These are phyloP conservation scores for Mucor irregularis DNA, from an alignment of 371 early-diverging fungal genomes.

Conservation along the genomic window DNA sequence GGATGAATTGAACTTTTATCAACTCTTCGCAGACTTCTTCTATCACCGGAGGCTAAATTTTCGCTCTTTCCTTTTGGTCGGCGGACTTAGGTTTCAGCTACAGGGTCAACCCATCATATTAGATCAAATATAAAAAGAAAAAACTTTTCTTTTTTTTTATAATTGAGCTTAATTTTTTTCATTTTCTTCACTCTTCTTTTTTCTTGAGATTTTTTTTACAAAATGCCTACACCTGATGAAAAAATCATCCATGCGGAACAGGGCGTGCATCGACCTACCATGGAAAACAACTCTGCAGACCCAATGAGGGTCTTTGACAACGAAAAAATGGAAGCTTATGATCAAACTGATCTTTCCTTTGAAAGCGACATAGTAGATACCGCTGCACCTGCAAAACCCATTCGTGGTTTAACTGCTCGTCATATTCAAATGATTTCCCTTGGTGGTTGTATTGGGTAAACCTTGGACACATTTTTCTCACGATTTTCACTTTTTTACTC, in stretches of 20 bases:
- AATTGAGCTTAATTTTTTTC: neutral
- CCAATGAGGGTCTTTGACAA: constrained; percentile 23
- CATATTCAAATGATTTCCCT: constrained; percentile 85
- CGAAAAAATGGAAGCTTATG: constrained; percentile 24
- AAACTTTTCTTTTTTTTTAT: neutral
- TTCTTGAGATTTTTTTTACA: neutral
- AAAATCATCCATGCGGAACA: constrained; percentile 15
- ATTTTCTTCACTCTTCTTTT: neutral
- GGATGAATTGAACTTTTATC: neutral
- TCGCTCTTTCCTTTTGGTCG: neutral
- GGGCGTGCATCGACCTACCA: neutral
- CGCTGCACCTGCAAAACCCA: neutral
- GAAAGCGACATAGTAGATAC: constrained; percentile 8
- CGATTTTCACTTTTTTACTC: too few relatives aligned
- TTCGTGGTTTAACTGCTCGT: constrained; percentile 64
- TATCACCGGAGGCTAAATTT: neutral
- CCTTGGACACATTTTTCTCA: constrained; percentile 1
- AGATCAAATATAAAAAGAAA: neutral
- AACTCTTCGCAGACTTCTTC: neutral
- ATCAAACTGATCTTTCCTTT: constrained; percentile 17
- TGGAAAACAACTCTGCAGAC: constrained; percentile 3
- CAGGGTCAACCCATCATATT: constrained; percentile 1
- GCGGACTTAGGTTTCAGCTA: constrained; percentile 1
- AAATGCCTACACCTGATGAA: constrained; percentile 8
- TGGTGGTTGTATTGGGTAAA: constrained; percentile 59